A percentile compares a stretch with the other conserved stretches of the same genome.
Evolutionary conservation across 169 alveolate genomes (phyloP).

Genomic region (Plasmodium billcollinsi): DNA sequence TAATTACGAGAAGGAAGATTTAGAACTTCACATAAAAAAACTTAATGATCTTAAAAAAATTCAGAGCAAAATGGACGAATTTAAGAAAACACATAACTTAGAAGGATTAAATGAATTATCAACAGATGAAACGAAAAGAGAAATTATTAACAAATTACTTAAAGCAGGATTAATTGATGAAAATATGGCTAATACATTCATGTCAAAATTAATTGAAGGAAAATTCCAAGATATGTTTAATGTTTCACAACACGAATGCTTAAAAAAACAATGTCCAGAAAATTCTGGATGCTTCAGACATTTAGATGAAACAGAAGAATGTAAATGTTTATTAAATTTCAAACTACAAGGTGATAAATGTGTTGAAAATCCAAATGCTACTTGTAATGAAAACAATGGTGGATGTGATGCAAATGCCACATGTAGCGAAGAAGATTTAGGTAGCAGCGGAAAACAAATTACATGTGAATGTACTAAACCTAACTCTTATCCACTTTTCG

Average conservation of each 20-base stretch:
- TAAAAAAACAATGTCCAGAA: slow-evolving; percentile 8
- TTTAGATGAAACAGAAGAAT: slow-evolving; percentile 39
- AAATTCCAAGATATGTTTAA: background rate
- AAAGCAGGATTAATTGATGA: background rate
- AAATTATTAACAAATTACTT: background rate
- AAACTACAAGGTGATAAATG: slow-evolving; percentile 13
- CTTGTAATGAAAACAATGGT: slow-evolving; percentile 50
- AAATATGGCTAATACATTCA: background rate
- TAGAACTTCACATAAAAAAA: background rate
- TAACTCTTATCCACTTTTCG: slow-evolving; percentile 8
- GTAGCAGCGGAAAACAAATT: background rate
- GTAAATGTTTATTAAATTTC: slow-evolving; percentile 53
- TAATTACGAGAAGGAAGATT: background rate
- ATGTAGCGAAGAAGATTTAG: slow-evolving; percentile 2
- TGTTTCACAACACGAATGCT: slow-evolving; percentile 12
- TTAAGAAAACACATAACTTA: too few species aligned
- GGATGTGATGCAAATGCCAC: slow-evolving; percentile 53
- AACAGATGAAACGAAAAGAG: background rate
- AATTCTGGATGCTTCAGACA: slow-evolving; percentile 54
- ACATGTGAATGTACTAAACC: slow-evolving; percentile 25
- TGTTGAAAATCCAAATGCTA: slow-evolving; percentile 17
- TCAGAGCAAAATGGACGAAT: slow-evolving; percentile 9
- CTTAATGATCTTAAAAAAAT: background rate
- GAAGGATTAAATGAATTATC: too few species aligned
- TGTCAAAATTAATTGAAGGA: slow-evolving; percentile 5